These are phyloP conservation scores for Pichia exigua DNA, from an alignment of 805 yeast species.

Conservation along the genomic window DNA sequence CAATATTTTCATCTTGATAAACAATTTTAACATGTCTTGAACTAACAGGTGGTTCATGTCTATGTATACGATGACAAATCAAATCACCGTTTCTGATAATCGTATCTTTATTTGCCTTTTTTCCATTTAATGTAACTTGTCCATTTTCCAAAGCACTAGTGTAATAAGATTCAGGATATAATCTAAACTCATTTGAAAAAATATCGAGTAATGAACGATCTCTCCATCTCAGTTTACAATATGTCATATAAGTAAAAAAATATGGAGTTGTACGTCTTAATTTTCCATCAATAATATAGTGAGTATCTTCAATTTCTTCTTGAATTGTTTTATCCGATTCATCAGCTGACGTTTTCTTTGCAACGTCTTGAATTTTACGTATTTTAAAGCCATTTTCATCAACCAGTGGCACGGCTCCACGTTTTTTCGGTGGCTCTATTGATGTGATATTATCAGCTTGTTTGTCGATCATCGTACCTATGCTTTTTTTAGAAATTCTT, in stretches of 20 bases:
- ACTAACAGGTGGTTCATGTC: slow-evolving; percentile 85
- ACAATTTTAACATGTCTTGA: slow-evolving; percentile 56
- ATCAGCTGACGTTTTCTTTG: slow-evolving; percentile 33
- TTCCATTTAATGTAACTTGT: slow-evolving; percentile 62
- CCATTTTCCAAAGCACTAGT: slow-evolving; percentile 48
- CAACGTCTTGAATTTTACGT: slow-evolving; percentile 37
- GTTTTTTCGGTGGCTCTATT: slow-evolving; percentile 1
- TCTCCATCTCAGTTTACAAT: slow-evolving; percentile 88
- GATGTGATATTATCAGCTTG: not conserved
- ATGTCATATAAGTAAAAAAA: slow-evolving; percentile 81
- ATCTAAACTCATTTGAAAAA: slow-evolving; percentile 79
- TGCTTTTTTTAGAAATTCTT: not conserved
- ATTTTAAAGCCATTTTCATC: slow-evolving; percentile 43
- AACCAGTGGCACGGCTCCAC: slow-evolving; percentile 7
- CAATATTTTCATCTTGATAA: slow-evolving; percentile 61
- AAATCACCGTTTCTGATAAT: slow-evolving; percentile 75
- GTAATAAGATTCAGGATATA: slow-evolving; percentile 63
- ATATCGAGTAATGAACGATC: slow-evolving; percentile 74
- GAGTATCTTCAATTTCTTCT: slow-evolving; percentile 54
- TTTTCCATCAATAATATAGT: slow-evolving; percentile 49
- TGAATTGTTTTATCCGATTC: slow-evolving; percentile 31
- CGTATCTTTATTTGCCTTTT: slow-evolving; percentile 56
- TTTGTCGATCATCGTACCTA: not conserved
- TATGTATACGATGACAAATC: slow-evolving; percentile 69
- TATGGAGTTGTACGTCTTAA: slow-evolving; percentile 77